Base-by-base conservation (phyloP, 192 early-diverging fungal species). In the Mortierella hygrophila region DNA sequence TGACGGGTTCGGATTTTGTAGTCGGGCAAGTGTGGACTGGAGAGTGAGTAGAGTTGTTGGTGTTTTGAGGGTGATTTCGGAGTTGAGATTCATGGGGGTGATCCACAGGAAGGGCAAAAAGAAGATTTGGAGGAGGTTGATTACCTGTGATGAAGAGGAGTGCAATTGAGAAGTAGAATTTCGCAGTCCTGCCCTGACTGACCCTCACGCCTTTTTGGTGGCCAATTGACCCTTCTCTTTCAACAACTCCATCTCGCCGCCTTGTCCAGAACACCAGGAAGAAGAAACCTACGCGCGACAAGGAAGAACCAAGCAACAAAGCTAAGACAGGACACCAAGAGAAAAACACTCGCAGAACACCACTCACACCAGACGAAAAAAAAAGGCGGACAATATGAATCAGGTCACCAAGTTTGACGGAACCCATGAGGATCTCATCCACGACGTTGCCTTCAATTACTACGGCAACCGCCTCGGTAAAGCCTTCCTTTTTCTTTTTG, bases 381-480 rank as follows among this genome's bases (percentile, higher is more conserved):
- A 44, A 26, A 13, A 38, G 21, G 18, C 4, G 2, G 6, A 4
- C 47, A 42, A 3, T 10, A 92, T 92, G 90, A 90, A 81, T 55
- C 88, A 87, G 69, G 79, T 90, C 38, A 90, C 90, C 18, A 89
- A 88, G 60, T 92, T 97, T 82, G 92, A 96, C 55, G 92, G 95
- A 26, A 90, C 87, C 57, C 97, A 97, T 89, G 96, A 98, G 63
- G 98, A 99, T 90, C 92, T 99, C 74, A 96, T 99, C 72, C 97
- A 98, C 87, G 96, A 97, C 83, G 88, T 99, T 38, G 90, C 93
- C 3, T 98, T 97, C 85, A 95, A 98, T 89, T 97, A 93, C 87
- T 98, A 98, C 89, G 98, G 98, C 35, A 97, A 95, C 75, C 88
- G 97, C 77, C 90, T 98, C 35, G 89, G 80, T 81, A 80, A 63